These are phyloP conservation scores for grape (Vitis vinifera) DNA, from an alignment of 164 flowering plant species.

Conservation along the genomic window ASM3070453v1 NC_081819.1:19738001-19738500, in stretches of 20 bases:
- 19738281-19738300: too few species aligned
- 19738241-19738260: background rate
- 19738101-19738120: slow-evolving; percentile 94
- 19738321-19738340: too few species aligned
- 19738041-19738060: slow-evolving; percentile 97
- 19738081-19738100: slow-evolving; percentile 85
- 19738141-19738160: background rate
- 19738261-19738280: too few species aligned
- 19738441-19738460: background rate
- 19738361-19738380: too few species aligned
- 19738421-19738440: background rate
- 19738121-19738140: slow-evolving; percentile 46
- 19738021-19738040: slow-evolving; percentile 57
- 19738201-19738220: background rate
- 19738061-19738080: slow-evolving; percentile 87
- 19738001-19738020: slow-evolving; percentile 62
- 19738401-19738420: background rate
- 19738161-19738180: background rate
- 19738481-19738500: background rate
- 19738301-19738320: too few species aligned
- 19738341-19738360: too few species aligned
- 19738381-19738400: background rate
- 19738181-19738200: background rate
- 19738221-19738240: background rate
- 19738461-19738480: background rate